Percentiles rank a stretch among this genome's conserved stretches.
Evolutionary conservation across 805 yeast genomes (phyloP).

Genomic region (Wickerhamomyces ciferrii): DNA sequence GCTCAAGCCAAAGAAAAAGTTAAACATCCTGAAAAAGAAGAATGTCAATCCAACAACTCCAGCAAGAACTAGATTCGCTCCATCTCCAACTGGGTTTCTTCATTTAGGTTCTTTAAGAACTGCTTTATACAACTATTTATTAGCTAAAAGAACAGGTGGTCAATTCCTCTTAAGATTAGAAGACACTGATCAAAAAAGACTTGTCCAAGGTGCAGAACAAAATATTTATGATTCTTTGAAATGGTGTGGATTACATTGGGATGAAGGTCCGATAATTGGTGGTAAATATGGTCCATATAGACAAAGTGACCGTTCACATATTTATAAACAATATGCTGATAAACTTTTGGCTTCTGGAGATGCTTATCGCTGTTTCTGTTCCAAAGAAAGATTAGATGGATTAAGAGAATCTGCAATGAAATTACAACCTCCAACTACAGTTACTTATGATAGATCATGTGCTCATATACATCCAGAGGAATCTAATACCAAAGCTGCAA

Average conservation of each 20-base stretch:
- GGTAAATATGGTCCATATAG: conserved; percentile 64
- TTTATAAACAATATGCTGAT: conserved; percentile 60
- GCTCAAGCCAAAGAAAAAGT: conserved; percentile 12
- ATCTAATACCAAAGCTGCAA: conserved; percentile 28
- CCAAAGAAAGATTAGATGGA: conserved; percentile 66
- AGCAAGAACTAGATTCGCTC: conserved; percentile 90
- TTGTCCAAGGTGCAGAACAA: conserved; percentile 78
- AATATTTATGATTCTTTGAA: conserved; percentile 68
- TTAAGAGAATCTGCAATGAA: conserved; percentile 69
- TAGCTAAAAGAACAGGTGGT: conserved; percentile 79
- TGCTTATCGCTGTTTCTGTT: conserved; percentile 86
- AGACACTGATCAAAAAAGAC: conserved; percentile 84
- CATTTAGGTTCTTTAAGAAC: conserved; percentile 93
- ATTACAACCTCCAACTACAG: conserved; percentile 84
- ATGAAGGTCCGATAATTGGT: conserved; percentile 66
- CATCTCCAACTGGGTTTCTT: conserved; percentile 95
- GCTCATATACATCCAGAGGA: conserved; percentile 37
- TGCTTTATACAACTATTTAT: conserved; percentile 81
- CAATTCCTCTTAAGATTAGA: conserved; percentile 78
- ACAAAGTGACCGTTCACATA: conserved; percentile 72
- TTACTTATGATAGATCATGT: conserved; percentile 87
- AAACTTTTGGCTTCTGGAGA: conserved; percentile 53
- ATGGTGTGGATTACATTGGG: conserved; percentile 74
- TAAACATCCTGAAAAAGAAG: conserved; percentile 6
- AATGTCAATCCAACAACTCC: conserved; percentile 42